Base-by-base conservation (phyloP, 805 yeast species). In the Metahyphopichia silvanorum region DNA sequence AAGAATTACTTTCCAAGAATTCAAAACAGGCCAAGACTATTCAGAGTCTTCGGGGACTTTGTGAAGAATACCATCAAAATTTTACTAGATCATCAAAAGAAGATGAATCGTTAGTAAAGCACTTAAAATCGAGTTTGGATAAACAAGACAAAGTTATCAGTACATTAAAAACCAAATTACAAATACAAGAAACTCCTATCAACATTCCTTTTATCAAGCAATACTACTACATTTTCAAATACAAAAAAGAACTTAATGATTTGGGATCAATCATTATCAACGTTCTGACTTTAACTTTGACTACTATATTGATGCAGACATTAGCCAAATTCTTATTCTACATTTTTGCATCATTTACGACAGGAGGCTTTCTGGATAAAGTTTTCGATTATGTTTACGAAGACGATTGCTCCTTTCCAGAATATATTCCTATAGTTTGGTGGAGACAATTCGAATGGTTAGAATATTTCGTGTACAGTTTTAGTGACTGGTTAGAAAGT, bases 361-460 rank as follows among this genome's bases (percentile, higher is more conserved):
- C 20, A 29, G n/a, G 25, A 12, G 21, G 32, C 22, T n/a, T n/a
- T n/a, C n/a, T n/a, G n/a, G n/a, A n/a, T n/a, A n/a, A n/a, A n/a
- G 15, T 27, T 29, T 13, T 30, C 33, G 40, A 13, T 33, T 48
- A 48, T 29, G 28, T 44, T 4, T 33, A 29, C 24, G 37, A 30
- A 4, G 16, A 25, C 16, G 28, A 16, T 11, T 6, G 9, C 13
- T 21, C 15, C 9, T 14, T 21, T 2, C 29, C 27, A 16, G 35
- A 16, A 10, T 29, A 11, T 23, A 28, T 29, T 38, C 22, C 43
- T 6, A 37, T 55, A 24, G 47, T 27, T 7, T 56, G 62, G 61
- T 58, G 65, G 65, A 50, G 46, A 35, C 56, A 55, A 30, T 43
- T 58, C 2, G 54, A 45, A 30, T 55, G 59, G 57, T 21, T 60